A percentile compares a stretch with the other conserved stretches of the same genome.
These are phyloP conservation scores for Diaporthe citri DNA, from an alignment of 2,329 filamentous ascomycete genomes.

Conservation along the genomic window DNA sequence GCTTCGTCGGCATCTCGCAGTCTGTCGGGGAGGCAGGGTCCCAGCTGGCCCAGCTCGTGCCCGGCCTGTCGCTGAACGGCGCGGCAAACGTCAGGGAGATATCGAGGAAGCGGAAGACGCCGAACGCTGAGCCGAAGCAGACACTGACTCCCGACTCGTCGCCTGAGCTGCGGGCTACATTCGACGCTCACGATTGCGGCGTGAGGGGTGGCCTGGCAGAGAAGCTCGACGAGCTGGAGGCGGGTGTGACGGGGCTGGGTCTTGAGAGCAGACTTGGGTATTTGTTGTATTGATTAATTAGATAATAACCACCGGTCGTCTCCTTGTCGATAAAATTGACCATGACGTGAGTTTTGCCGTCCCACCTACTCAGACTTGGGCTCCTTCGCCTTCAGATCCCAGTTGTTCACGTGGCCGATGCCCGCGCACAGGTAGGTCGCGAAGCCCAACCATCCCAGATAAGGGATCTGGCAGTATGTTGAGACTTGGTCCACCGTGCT, in stretches of 20 bases:
- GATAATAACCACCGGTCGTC: neutral
- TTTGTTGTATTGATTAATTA: conserved; percentile 42
- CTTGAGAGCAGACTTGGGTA: conserved; percentile 49
- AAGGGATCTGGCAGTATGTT: conserved; percentile 82
- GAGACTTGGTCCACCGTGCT: conserved; percentile 79
- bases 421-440: conserved; percentile 86
- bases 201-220: conserved; percentile 41
- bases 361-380: conserved; percentile 42
- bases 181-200: conserved; percentile 41
- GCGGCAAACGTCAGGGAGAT: neutral
- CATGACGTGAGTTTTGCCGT: too few species aligned
- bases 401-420: conserved; percentile 76
- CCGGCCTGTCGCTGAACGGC: conserved; percentile 26
- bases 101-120: conserved; percentile 38
- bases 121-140: conserved; percentile 34
- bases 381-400: conserved; percentile 65
- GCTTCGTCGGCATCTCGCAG: conserved; percentile 44
- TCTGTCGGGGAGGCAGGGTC: conserved; percentile 44
- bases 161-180: conserved; percentile 41
- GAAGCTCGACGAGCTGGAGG: conserved; percentile 40
- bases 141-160: conserved; percentile 43
- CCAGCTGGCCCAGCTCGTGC: conserved; percentile 21
- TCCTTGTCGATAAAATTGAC: neutral
- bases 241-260: conserved; percentile 45
- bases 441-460: conserved; percentile 89